These are phyloP conservation scores for Lactarius sp. DNA, from an alignment of 768 basidiomycete genomes.

Conservation along the genomic window DNA sequence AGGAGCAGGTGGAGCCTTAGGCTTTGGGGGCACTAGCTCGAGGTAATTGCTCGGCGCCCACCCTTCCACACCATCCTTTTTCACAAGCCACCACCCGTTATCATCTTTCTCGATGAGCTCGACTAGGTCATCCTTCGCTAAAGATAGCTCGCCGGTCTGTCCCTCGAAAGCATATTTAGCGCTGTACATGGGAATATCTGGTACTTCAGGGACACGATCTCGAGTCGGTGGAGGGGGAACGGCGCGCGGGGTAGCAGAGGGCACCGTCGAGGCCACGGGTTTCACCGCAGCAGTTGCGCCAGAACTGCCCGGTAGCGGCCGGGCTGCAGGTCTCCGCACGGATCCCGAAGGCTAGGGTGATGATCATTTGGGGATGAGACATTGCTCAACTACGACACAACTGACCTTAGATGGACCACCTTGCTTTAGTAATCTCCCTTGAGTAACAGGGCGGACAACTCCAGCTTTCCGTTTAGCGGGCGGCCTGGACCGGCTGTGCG, in stretches of 20 bases:
- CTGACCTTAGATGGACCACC: conserved; percentile 60
- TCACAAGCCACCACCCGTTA: conserved; percentile 98
- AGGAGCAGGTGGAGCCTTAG: conserved; percentile 65
- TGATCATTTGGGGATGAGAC: conserved; percentile 6
- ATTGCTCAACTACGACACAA: conserved; percentile 6
- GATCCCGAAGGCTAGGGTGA: conserved; percentile 28
- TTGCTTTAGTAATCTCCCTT: conserved; percentile 72
- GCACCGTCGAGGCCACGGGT: conserved; percentile 32
- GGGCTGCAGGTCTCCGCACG: conserved; percentile 52
- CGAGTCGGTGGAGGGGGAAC: conserved; percentile 40
- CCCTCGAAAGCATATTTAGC: conserved; percentile 92
- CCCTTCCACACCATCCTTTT: conserved; percentile 74
- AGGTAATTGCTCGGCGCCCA: conserved; percentile 97
- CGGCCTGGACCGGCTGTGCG: conserved; percentile 76
- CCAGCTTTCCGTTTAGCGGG: conserved; percentile 85
- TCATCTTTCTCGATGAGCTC: conserved; percentile 90
- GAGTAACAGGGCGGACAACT: conserved; percentile 76
- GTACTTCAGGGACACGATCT: conserved; percentile 47
- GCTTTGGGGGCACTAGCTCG: conserved; percentile 67
- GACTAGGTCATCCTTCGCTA: conserved; percentile 88
- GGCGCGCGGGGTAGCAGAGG: conserved; percentile 41
- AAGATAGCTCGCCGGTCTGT: conserved; percentile 85
- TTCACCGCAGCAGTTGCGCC: conserved; percentile 35
- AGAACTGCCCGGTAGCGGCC: conserved; percentile 60
- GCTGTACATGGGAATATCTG: conserved; percentile 71